phyloP scores from a whole-genome alignment of 176 grass and related monocot species.

The Thalia dealbata region DNA sequence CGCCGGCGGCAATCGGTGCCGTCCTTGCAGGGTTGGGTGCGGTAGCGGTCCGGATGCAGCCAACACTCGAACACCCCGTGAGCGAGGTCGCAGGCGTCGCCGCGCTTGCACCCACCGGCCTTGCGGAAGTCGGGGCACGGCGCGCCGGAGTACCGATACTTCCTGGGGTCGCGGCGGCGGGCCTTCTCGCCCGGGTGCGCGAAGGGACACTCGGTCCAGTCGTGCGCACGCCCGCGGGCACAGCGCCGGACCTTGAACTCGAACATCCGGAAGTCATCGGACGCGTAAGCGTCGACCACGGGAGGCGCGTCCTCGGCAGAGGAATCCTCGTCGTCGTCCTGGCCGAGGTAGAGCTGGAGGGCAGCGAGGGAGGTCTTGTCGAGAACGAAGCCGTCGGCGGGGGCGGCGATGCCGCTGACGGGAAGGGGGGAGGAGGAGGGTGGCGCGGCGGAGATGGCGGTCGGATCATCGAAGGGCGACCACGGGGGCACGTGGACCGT shows the following conservation, averaged over 20 bases:
- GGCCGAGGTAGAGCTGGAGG: not conserved
- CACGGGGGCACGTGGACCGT: not conserved
- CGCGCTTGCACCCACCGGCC: slow-evolving; percentile 23
- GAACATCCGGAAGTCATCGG: slow-evolving; percentile 95
- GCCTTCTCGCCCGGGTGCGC: slow-evolving; percentile 97
- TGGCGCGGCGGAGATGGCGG: no score
- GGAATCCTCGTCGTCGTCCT: not conserved
- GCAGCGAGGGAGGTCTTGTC: not conserved
- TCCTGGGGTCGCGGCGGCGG: slow-evolving; percentile 66
- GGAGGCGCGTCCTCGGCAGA: not conserved
- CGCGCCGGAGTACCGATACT: slow-evolving; percentile 75
- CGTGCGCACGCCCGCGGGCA: slow-evolving; percentile 55
- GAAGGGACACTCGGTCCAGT: slow-evolving; percentile 99
- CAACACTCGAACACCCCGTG: slow-evolving; percentile 15
- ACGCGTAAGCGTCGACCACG: slow-evolving; percentile 40
- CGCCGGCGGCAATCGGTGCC: slow-evolving; percentile 9
- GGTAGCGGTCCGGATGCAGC: slow-evolving; percentile 14
- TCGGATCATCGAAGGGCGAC: not conserved
- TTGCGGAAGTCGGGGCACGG: slow-evolving; percentile 93
- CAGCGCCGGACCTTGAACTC: slow-evolving; percentile 92
- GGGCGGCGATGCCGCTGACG: not conserved
- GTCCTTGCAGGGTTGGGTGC: slow-evolving; percentile 16
- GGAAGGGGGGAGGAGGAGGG: not conserved
- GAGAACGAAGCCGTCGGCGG: not conserved
- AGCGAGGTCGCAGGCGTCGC: slow-evolving; percentile 1